These are phyloP conservation scores for Hansfordia pulvinata DNA, from an alignment of 2,329 filamentous ascomycete genomes.

Conservation along the genomic window DNA sequence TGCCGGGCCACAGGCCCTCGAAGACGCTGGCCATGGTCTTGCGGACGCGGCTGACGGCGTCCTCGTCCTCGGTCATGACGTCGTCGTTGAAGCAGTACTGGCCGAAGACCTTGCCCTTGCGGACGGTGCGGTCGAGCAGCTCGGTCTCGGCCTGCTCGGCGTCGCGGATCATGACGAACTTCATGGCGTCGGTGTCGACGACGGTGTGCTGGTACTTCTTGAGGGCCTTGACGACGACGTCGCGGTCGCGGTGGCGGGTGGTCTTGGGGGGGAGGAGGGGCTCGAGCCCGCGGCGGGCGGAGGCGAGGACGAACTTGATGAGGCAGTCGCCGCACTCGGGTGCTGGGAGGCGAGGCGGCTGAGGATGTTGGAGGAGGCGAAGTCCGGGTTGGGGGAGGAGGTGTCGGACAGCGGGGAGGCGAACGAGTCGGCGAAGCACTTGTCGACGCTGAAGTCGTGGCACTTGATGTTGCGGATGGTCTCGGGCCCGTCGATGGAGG, in stretches of 20 bases:
- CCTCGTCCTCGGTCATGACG: constrained; percentile 21
- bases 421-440: constrained; percentile 26
- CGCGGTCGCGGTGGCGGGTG: constrained; percentile 17
- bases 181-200: constrained; percentile 23
- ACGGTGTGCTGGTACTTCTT: constrained; percentile 26
- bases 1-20: constrained; percentile 15
- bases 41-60: constrained; percentile 18
- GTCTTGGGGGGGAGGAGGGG: constrained; percentile 19
- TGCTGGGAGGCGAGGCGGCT: constrained; percentile 21
- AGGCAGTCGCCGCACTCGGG: constrained; percentile 26
- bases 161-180: constrained; percentile 27
- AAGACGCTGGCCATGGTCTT: constrained; percentile 20
- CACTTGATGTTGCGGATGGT: constrained; percentile 25
- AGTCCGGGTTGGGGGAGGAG: constrained; percentile 19
- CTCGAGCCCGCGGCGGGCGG: constrained; percentile 18
- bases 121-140: constrained; percentile 20
- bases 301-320: constrained; percentile 23
- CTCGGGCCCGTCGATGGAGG: constrained; percentile 24
- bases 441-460: constrained; percentile 23
- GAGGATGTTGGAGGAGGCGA: constrained; percentile 23
- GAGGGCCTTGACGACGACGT: constrained; percentile 20
- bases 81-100: constrained; percentile 29
- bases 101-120: constrained; percentile 18
- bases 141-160: constrained; percentile 24
- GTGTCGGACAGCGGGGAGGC: constrained; percentile 20